Conservation (phyloP, 371 early-diverging fungal species). For the Lichtheimia corymbifera region DNA sequence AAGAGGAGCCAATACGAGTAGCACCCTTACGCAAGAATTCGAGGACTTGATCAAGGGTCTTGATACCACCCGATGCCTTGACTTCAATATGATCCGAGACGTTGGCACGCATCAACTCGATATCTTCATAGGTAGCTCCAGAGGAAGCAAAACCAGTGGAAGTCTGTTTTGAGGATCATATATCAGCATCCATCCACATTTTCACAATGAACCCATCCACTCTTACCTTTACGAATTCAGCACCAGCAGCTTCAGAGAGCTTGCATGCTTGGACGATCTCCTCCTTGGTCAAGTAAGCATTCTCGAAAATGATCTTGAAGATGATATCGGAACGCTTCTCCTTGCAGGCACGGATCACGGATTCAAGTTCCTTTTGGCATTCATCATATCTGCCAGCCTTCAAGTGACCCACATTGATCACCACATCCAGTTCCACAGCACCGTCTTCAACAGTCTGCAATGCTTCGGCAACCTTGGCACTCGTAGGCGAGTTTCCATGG, state of each 20-base stretch:
- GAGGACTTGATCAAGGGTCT: constrained; percentile 61
- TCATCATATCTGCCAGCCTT: constrained; percentile 50
- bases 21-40: constrained; percentile 59
- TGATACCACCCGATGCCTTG: constrained; percentile 70
- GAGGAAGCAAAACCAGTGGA: constrained; percentile 66
- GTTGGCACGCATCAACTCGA: constrained; percentile 55
- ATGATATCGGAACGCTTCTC: constrained; percentile 41
- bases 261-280: constrained; percentile 59
- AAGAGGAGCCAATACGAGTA: constrained; percentile 65
- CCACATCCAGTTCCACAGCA: constrained; percentile 68
- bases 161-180: constrained; percentile 23
- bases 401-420: constrained; percentile 62
- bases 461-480: constrained; percentile 59
- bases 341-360: constrained; percentile 46
- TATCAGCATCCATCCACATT: not conserved
- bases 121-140: constrained; percentile 58
- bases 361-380: constrained; percentile 53
- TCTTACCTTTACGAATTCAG: constrained; percentile 62
- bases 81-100: constrained; percentile 52
- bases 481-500: constrained; percentile 61
- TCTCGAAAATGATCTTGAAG: constrained; percentile 71
- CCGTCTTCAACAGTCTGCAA: constrained; percentile 60
- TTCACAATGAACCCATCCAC: not conserved
- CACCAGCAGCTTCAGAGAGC: constrained; percentile 55
- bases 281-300: constrained; percentile 58